Percentiles rank a stretch among this genome's conserved stretches.
These are phyloP conservation scores for Pestalotiopsis sp. DNA, from an alignment of 2,329 filamentous ascomycete species.

Conservation along the genomic window DNA sequence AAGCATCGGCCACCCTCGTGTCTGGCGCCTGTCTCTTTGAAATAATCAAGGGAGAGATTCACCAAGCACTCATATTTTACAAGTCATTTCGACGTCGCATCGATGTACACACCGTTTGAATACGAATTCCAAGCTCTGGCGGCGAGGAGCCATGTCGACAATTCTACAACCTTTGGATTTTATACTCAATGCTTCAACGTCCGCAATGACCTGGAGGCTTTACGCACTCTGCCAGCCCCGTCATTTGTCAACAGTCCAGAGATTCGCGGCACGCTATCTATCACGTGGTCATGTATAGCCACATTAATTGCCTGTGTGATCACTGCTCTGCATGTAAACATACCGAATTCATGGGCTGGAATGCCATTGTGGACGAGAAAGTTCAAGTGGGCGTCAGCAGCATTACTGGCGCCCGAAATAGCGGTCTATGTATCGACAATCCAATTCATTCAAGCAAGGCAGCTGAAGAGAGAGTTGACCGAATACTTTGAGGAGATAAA, in stretches of 20 bases:
- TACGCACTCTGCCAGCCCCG: background rate
- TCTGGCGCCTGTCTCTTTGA: no score
- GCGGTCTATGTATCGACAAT: background rate
- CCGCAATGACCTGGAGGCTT: background rate
- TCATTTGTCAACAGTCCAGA: background rate
- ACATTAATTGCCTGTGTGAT: background rate
- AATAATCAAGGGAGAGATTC: no score
- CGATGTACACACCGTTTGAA: background rate
- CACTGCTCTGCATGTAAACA: background rate
- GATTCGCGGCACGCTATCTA: background rate
- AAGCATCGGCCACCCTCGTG: no score
- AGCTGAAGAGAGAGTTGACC: background rate
- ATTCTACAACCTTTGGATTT: background rate
- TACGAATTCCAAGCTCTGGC: background rate
- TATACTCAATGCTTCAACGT: background rate
- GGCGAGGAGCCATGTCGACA: background rate
- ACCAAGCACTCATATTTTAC: background rate
- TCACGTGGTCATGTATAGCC: background rate
- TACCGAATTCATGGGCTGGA: background rate
- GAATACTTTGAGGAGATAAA: background rate
- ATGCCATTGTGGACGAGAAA: background rate
- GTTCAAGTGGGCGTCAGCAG: background rate
- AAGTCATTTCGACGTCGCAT: background rate
- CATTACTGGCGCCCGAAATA: background rate
- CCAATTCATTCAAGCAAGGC: background rate